These are phyloP conservation scores for Claviceps sp. DNA, from an alignment of 2,329 filamentous ascomycete species.

Conservation along the genomic window DNA sequence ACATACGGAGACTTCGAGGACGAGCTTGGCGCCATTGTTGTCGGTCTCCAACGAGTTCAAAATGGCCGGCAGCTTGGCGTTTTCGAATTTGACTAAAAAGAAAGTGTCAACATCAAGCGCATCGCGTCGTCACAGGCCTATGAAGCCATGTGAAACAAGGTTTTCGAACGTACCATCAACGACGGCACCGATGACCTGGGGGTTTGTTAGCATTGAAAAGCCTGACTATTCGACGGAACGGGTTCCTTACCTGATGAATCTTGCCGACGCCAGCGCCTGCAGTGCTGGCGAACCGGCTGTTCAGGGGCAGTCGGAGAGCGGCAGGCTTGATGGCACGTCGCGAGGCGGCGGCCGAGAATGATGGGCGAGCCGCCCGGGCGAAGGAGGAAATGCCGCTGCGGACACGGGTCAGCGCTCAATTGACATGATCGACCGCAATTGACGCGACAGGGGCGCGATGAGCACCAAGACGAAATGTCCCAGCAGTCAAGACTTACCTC, in stretches of 20 bases:
- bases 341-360: slow-evolving; percentile 42
- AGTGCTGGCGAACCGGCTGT: slow-evolving; percentile 47
- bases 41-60: slow-evolving; percentile 88
- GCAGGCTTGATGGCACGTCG: slow-evolving; percentile 46
- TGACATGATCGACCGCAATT: slow-evolving; percentile 41
- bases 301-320: slow-evolving; percentile 39
- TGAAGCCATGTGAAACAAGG: neutral
- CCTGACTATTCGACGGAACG: slow-evolving; percentile 1
- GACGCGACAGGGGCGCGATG: slow-evolving; percentile 13
- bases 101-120: slow-evolving; percentile 13
- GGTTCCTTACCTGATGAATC: slow-evolving; percentile 50
- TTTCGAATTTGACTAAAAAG: slow-evolving; percentile 83
- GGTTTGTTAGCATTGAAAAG: slow-evolving; percentile 25
- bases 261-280: slow-evolving; percentile 47
- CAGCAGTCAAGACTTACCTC: slow-evolving; percentile 46
- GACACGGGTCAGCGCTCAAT: slow-evolving; percentile 28
- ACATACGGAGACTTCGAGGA: slow-evolving; percentile 89
- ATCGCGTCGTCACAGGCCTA: neutral
- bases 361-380: slow-evolving; percentile 48
- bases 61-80: slow-evolving; percentile 86
- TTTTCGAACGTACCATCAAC: slow-evolving; percentile 69
- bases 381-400: slow-evolving; percentile 53
- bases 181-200: slow-evolving; percentile 94
- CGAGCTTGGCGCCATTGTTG: slow-evolving; percentile 87
- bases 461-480: slow-evolving; percentile 13